phyloP scores from a whole-genome alignment of 345 rosid genomes.

The Brassica carinata region DNA sequence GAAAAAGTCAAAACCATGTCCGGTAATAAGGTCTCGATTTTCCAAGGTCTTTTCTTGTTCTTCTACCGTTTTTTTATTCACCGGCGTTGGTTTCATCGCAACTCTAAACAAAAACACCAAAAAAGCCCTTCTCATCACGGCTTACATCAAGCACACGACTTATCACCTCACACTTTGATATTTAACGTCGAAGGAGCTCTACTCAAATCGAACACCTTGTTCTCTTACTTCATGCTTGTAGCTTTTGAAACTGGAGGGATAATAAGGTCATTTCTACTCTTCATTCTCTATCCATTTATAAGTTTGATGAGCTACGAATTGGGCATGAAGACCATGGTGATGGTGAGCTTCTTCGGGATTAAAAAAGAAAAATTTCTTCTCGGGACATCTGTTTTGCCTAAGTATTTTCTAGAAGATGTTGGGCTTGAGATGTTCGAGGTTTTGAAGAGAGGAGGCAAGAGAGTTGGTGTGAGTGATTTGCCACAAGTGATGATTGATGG shows the following conservation, averaged over 20 bases:
- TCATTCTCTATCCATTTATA: conserved; percentile 55
- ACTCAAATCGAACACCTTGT: conserved; percentile 49
- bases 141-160: conserved; percentile 43
- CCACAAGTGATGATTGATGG: conserved; percentile 64
- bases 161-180: conserved; percentile 48
- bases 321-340: conserved; percentile 53
- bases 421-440: conserved; percentile 52
- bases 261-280: conserved; percentile 51
- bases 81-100: conserved; percentile 39
- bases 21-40: conserved; percentile 38
- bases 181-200: conserved; percentile 57
- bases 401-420: conserved; percentile 62
- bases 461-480: conserved; percentile 51
- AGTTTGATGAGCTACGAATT: conserved; percentile 41
- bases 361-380: conserved; percentile 40
- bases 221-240: conserved; percentile 73
- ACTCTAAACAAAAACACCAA: conserved; percentile 48
- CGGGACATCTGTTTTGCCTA: conserved; percentile 59
- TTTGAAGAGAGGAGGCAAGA: conserved; percentile 48
- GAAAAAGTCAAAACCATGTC: conserved; percentile 37
- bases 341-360: conserved; percentile 56
- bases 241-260: conserved; percentile 68
- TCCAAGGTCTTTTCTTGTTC: conserved; percentile 51
- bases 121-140: conserved; percentile 43
- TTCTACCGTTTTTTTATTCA: conserved; percentile 45